Conservation (phyloP, 495 filamentous ascomycete species). For the Lineolata rhizophorae region DNA sequence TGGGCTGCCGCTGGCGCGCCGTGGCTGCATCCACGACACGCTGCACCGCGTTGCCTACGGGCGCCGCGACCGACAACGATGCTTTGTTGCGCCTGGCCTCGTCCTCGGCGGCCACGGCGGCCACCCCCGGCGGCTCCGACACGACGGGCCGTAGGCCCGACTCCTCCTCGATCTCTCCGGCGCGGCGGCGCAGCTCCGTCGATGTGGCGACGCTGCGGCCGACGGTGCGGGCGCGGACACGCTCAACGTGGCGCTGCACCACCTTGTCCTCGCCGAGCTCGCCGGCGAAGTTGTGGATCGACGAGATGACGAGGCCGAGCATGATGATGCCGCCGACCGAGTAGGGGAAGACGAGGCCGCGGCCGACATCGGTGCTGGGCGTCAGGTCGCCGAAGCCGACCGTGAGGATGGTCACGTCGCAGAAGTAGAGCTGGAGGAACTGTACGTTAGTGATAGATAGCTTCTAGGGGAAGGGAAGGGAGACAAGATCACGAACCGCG, state of each 20-base stretch:
- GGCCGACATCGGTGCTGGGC: constrained; percentile 19
- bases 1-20: neutral
- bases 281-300: constrained; percentile 27
- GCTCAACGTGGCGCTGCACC: constrained; percentile 38
- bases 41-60: neutral
- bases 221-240: constrained; percentile 32
- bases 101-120: neutral
- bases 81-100: neutral
- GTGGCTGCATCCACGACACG: neutral
- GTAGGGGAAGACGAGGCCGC: constrained; percentile 22
- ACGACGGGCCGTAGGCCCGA: too few relatives aligned
- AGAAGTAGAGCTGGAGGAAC: constrained; percentile 30
- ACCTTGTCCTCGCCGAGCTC: constrained; percentile 46
- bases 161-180: constrained; percentile 5
- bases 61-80: too few relatives aligned
- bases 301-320: constrained; percentile 22
- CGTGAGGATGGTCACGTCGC: constrained; percentile 41
- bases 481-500: constrained; percentile 10
- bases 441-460: constrained; percentile 3
- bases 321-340: constrained; percentile 25
- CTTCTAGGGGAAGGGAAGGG: neutral
- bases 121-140: neutral
- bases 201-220: constrained; percentile 27
- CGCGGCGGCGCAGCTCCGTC: constrained; percentile 10
- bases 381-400: constrained; percentile 43